These are phyloP conservation scores for Fusarium agapanthi DNA, from an alignment of 2,329 filamentous ascomycete genomes.

Conservation along the genomic window DNA sequence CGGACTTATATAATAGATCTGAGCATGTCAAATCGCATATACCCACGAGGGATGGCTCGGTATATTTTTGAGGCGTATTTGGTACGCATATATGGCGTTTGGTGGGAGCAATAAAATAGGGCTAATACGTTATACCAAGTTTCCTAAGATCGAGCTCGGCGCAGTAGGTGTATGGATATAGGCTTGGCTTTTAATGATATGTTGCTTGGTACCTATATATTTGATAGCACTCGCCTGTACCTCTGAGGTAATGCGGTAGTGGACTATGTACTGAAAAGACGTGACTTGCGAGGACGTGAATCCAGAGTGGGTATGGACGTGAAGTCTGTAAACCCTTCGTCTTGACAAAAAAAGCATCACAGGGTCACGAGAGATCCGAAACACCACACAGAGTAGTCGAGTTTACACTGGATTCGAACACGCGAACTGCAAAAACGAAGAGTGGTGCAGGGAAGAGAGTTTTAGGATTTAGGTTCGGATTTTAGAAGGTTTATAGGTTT, in stretches of 20 bases:
- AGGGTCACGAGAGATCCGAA: not conserved
- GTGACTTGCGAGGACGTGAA: not conserved
- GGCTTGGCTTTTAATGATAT: not conserved
- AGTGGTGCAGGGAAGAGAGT: not conserved
- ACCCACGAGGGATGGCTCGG: not conserved
- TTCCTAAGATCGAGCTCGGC: conserved; percentile 23
- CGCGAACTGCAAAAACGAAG: not conserved
- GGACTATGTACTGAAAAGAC: not conserved
- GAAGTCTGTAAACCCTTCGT: not conserved
- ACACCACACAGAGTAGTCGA: not conserved
- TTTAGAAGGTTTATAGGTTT: not conserved
- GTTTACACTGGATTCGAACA: not conserved
- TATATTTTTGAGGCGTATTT: conserved; percentile 14
- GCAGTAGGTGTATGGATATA: conserved; percentile 1
- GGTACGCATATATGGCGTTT: conserved; percentile 20
- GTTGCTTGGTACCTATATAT: not conserved
- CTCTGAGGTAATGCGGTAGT: not conserved
- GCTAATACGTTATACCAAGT: conserved; percentile 12
- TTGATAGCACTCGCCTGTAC: not conserved
- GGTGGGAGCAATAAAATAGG: conserved; percentile 17
- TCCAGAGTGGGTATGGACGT: not conserved
- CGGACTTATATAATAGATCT: not conserved
- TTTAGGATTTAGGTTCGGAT: not conserved
- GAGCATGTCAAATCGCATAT: not conserved
- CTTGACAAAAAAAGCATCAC: too few species aligned